Evolutionary conservation across 192 early-diverging fungal genomes (phyloP), one percentile per base, ranked within the genome.

Genomic region (Jimgerdemannia lactiflua): DNA sequence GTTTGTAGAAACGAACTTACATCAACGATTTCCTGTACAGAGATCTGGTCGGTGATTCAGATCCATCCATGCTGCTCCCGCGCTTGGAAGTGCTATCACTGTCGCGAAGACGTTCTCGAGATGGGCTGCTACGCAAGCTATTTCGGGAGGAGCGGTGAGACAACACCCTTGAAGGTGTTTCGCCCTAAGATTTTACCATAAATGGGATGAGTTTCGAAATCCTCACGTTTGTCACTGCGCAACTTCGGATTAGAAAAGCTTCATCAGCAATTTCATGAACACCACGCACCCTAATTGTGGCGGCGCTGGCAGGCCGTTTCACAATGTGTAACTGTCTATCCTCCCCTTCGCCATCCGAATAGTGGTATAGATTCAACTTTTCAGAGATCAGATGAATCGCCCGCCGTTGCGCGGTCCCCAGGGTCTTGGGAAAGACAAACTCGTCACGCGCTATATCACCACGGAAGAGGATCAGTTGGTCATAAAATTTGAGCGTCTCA

Each of bases 311-410:
- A 63, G 67, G 77, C 63, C 77, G 79, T n/a, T 81, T 81, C 43
- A 84, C 79, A 70, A 87, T 81, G 14, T 76, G 78, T 9, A 89
- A 40, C n/a, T 84, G 75, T 64, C 84, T 78, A 4, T 87, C 81
- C 41, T 80, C 76, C 29, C 82, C 84, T 64, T 85, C 86, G 40
- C 88, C 84, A 20, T 89, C 88, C 1, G 74, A 84, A 64, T 77
- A 86, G 29, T 87, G 80, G 41, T 78, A 76, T 39, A 90, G 81
- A 8, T 89, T 89, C 69, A 94, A 79, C 11, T 91, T 89, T 75
- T 94, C 91, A 42, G 92, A 90, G 80, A 94, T 92, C 39, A 92
- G 78, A 79, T 89, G 89, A 71, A 91, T 76, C 54, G 85, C 84
- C 74, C 88, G 84, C 29, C 90, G 87, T 71, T 92, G 89, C 43